Base-by-base conservation (phyloP, 768 basidiomycete species). In the Xerocomus brunneocitrinus region DNA sequence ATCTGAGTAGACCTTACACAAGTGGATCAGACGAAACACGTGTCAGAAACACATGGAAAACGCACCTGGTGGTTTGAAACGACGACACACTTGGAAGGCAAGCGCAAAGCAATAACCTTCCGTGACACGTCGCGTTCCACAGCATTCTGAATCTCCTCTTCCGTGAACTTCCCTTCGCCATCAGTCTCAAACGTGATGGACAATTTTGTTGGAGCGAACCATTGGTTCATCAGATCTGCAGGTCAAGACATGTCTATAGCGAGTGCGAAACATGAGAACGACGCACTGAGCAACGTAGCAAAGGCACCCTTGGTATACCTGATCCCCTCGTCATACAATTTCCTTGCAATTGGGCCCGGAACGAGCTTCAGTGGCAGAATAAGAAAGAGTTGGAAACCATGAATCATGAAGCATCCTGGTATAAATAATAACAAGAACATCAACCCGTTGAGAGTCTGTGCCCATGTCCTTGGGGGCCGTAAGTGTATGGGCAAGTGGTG, bases 11-110 rank as follows among this genome's bases (percentile, higher is more conserved):
- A 85, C 75, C 88, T 89, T 36, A 39, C 13, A 31, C 45, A 22
- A 13, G 9, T 34, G 45, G 42, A 32, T 67, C 30, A 57, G 39
- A n/a, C 47, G 25, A 45, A 3, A 19, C 35, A 24, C 36, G 45
- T 28, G 47, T 49, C 27, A 36, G 44, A n/a, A 36, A 42, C 41
- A 22, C 40, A 10, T 14, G 40, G 31, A 30, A 34, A 14, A 16
- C 75, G 43, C 55, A 92, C 91, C 76, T 95, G 95, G 67, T 99
- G 95, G 67, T 99, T 99, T 13, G 91, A 83, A 61, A 94, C 90
- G 57, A 93, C 71, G 25, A 98, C 85, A 32, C 85, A 80, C 67
- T 91, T 86, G 58, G 80, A 80, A 1, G 93, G 91, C 16, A 97
- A 69, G 52, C 83, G 79, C 49, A 98, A 71, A 8, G 75, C 77